A percentile compares a stretch with the other conserved stretches of the same genome.
phyloP scores from a whole-genome alignment of 495 filamentous ascomycete genomes.

The Cercophora samala region DNA sequence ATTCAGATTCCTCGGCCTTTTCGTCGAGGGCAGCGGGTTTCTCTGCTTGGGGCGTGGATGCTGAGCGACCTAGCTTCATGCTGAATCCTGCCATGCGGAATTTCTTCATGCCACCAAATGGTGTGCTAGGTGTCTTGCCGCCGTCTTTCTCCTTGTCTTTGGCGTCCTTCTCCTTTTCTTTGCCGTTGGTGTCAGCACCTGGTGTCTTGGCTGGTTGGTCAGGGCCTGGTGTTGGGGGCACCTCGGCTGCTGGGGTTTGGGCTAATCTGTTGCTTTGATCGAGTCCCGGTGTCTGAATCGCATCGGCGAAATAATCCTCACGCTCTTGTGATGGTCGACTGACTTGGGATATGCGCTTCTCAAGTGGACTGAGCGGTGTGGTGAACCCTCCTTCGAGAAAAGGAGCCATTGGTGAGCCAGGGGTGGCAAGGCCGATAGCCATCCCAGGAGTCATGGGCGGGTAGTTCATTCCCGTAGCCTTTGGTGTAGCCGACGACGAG shows the following conservation, averaged over 20 bases:
- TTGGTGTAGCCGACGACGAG: constrained; percentile 56
- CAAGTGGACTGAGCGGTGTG: constrained; percentile 39
- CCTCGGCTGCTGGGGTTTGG: constrained; percentile 32
- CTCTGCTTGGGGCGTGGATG: constrained; percentile 62
- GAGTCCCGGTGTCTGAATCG: constrained; percentile 41
- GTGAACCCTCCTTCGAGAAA: constrained; percentile 39
- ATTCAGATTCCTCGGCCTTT: constrained; percentile 57
- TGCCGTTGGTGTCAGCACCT: constrained; percentile 45
- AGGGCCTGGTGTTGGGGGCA: constrained; percentile 25
- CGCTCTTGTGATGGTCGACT: constrained; percentile 40
- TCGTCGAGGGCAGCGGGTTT: constrained; percentile 78
- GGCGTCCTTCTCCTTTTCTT: constrained; percentile 54
- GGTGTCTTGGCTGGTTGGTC: constrained; percentile 32
- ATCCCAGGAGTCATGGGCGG: constrained; percentile 67
- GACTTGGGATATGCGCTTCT: constrained; percentile 34
- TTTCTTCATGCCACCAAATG: constrained; percentile 79
- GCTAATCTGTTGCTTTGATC: constrained; percentile 26
- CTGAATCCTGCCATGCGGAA: constrained; percentile 81
- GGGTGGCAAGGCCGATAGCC: constrained; percentile 76
- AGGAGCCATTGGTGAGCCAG: constrained; percentile 41
- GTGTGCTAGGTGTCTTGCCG: constrained; percentile 59
- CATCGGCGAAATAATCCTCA: constrained; percentile 48
- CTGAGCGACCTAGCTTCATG: constrained; percentile 68
- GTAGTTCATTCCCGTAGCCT: constrained; percentile 56
- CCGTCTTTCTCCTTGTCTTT: constrained; percentile 63